phyloP scores from a whole-genome alignment of 2,329 filamentous ascomycete species.

The Neoascochyta sp. region DNA sequence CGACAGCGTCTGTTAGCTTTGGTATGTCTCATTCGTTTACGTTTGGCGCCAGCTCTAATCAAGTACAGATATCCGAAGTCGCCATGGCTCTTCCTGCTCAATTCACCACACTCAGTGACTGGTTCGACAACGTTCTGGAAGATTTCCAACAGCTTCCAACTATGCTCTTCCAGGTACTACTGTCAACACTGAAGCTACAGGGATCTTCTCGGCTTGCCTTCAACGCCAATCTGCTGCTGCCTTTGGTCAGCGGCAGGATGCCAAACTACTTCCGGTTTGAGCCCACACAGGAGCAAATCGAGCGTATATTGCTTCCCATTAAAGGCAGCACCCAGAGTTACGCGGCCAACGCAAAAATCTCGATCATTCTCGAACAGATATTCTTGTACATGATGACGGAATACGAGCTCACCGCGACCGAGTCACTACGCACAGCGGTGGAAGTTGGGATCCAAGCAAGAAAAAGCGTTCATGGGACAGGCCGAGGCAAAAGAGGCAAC shows the following conservation, averaged over 20 bases:
- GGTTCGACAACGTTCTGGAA: slow-evolving; percentile 59
- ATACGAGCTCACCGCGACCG: slow-evolving; percentile 17
- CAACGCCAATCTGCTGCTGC: slow-evolving; percentile 30
- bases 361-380: slow-evolving; percentile 34
- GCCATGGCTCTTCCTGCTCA: slow-evolving; percentile 39
- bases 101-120: slow-evolving; percentile 51
- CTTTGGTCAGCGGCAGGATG: slow-evolving; percentile 21
- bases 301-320: slow-evolving; percentile 21
- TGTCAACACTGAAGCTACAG: slow-evolving; percentile 47
- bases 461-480: slow-evolving; percentile 43
- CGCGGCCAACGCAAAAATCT: slow-evolving; percentile 34
- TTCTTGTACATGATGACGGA: slow-evolving; percentile 28
- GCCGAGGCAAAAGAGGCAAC: slow-evolving; percentile 43
- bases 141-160: slow-evolving; percentile 58
- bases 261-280: slow-evolving; percentile 23
- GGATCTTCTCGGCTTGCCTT: slow-evolving; percentile 49
- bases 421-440: slow-evolving; percentile 44
- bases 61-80: slow-evolving; percentile 36
- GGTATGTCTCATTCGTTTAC: no score
- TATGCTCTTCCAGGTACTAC: slow-evolving; percentile 55
- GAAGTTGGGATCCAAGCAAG: slow-evolving; percentile 53
- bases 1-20: slow-evolving; percentile 62
- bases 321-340: slow-evolving; percentile 25
- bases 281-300: slow-evolving; percentile 30
- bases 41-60: no score